Evolutionary conservation across 2,329 filamentous ascomycete species (phyloP), one percentile per base, ranked within the genome.

Genomic region (Cercospora sojina): DNA sequence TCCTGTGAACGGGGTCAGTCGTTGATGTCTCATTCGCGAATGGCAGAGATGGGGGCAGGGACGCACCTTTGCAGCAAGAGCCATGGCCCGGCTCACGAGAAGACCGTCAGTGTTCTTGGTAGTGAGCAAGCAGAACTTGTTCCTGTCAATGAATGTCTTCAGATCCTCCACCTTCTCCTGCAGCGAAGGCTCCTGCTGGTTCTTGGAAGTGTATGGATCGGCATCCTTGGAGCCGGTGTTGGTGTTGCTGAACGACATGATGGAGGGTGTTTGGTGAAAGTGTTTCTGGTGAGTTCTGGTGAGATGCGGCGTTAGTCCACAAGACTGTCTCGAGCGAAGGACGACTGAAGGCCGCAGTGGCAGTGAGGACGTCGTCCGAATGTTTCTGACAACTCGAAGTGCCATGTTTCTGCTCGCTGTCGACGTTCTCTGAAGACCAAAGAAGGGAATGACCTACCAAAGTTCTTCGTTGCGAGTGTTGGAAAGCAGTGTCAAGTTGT

Each of bases 71-170:
- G 87, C 91, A 16, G 91, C 91, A 13, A 96, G 79, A 5, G 91
- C 91, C 93, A 97, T 96, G 78, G 90, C 92, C 70, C 93, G 85
- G n/a, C 90, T 93, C 4, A 90, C 88, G 13, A 97, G 82, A 59
- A 88, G 83, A 12, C 89, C 89, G 38, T 84, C 82, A 2, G 85
- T 82, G 58, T 89, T 88, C 59, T 88, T 85, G 23, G 93, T 96
- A 8, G 92, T 95, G 87, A 96, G 88, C 90, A 96, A 91, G 79
- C 90, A 91, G 77, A 92, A 96, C 80, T 96, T 96, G 82, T 85
- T 86, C 69, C 84, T 83, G 41, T 86, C 84, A 76, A 91, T 86
- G 79, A 96, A 96, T 13, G 83, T 81, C 73, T 84, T 82, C 43
- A 96, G 85, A 67, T 91, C 91, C 66, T 90, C 85, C 69, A 96